Conservation (phyloP, 345 rosid species). For the Nasturtium officinale region DNA sequence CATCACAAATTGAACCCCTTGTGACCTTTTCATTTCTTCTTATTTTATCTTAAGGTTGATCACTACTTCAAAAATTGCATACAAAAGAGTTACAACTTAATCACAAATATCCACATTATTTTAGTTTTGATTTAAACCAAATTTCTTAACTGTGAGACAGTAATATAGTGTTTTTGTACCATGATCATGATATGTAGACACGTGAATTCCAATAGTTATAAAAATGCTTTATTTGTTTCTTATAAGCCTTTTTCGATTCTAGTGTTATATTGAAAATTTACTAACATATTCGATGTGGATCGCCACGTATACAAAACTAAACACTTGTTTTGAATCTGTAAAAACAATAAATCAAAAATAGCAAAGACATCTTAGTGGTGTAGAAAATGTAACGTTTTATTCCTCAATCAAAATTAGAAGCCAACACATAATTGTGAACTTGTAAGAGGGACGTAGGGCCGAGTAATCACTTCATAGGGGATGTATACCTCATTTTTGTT, state of each 20-base stretch:
- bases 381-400: background rate
- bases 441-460: slow-evolving; percentile 28
- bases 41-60: background rate
- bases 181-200: background rate
- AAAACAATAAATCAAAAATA: background rate
- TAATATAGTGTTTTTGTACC: background rate
- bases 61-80: background rate
- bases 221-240: background rate
- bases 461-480: slow-evolving; percentile 10
- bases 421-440: slow-evolving; percentile 9
- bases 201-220: background rate
- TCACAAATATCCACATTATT: background rate
- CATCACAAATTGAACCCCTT: background rate
- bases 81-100: background rate
- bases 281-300: background rate
- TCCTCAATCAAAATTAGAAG: background rate
- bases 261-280: background rate
- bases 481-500: background rate
- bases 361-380: background rate
- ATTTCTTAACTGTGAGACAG: background rate
- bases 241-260: too few species aligned
- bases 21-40: background rate
- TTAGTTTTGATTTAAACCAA: background rate
- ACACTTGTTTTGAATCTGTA: background rate
- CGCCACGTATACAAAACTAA: background rate